Evolutionary conservation across 768 basidiomycete genomes (phyloP), one percentile per base, ranked within the genome.

Genomic region (Trametes cingulata): DNA sequence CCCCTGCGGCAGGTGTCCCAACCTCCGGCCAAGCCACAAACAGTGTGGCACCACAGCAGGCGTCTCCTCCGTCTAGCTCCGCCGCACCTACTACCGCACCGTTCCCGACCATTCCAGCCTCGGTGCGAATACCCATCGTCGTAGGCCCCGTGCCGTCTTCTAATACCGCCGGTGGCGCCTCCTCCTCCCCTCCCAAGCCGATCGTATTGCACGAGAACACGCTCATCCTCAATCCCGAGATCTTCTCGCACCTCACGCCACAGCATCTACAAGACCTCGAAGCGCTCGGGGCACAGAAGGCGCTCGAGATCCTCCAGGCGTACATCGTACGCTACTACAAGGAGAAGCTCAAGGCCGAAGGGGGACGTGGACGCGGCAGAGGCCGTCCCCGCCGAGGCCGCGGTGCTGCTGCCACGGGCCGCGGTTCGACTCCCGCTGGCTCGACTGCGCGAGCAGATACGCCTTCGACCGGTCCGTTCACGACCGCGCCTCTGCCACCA

Each of bases 271-370:
- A 80, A 57, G 87, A 89, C 45, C 75, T 95, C 25, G 90, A 94
- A 73, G 81, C 82, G 52, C 83, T 94, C 72, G 92, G 92, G 2
- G 90, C 92, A 0, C 84, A 88, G 70, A 86, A 88, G 64, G 93
- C 94, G 6, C 74, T 96, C 52, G 83, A 85, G 64, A 86, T 93
- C 20, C 76, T 96, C 56, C 93, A 93, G 62, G 85, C 83, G 2
- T 90, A 94, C 67, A 91, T 95, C 71, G 90, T 93, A 42, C 83
- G 88, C 54, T 90, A 87, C 61, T 74, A 94, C 69, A 95, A 95
- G 74, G 90, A 93, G 71, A 79, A 78, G 63, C 82, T 85, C 64
- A 72, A 77, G 73, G 72, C 78, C 56, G 74, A 81, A 67, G 68
- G 69, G 45, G 39, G 78, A 24, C 57, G 72, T 15, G 71, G 68